Base-by-base conservation (phyloP, 2,329 filamentous ascomycete species). In the Aureobasidium lini region DNA sequence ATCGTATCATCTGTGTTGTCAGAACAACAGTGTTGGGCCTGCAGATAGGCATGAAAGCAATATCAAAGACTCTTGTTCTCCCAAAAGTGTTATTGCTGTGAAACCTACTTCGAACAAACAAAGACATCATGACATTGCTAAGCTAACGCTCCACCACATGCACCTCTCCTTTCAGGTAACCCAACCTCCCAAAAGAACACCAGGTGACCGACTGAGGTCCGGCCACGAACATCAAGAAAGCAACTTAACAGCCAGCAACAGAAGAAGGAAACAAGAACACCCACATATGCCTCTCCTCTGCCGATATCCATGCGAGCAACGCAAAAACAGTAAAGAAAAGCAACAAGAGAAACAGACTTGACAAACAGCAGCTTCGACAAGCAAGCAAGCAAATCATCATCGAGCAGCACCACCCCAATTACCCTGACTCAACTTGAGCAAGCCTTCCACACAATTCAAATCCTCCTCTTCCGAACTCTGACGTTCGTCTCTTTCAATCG, bases 371-470 rank as follows among this genome's bases (percentile, higher is more conserved):
- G 23, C 23, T 23, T 28, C 34, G n/a, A 10, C 9, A 32, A 16
- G 11, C 15, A n/a, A 13, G 6, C 15, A 9, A 15, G 11, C 11
- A 40, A 9, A 34, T 29, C 34, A 39, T 50, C 34, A 50, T 13
- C 48, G 37, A 34, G 34, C 34, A 36, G 13, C 49, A 42, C 31
- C 43, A 15, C 54, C 54, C 91, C 92, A 96, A 69, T 90, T 90
- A n/a, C 92, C 93, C 74, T 95, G 60, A 47, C 60, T 63, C 23
- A 63, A 43, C 32, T 59, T 60, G 28, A 63, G 49, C 57, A 63
- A 44, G 4, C 62, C 62, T 39, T 63, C 56, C 3, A 63, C 62
- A 44, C 61, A 63, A 70, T 95, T 90, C 71, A 95, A 79, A 69
- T 96, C 93, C 61, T 78, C 77, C 18, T 75, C 76, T 10, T 72